Evolutionary conservation across 2,329 filamentous ascomycete species (phyloP), one percentile per base, ranked within the genome.

Genomic region (Aspergillus neotritici): DNA sequence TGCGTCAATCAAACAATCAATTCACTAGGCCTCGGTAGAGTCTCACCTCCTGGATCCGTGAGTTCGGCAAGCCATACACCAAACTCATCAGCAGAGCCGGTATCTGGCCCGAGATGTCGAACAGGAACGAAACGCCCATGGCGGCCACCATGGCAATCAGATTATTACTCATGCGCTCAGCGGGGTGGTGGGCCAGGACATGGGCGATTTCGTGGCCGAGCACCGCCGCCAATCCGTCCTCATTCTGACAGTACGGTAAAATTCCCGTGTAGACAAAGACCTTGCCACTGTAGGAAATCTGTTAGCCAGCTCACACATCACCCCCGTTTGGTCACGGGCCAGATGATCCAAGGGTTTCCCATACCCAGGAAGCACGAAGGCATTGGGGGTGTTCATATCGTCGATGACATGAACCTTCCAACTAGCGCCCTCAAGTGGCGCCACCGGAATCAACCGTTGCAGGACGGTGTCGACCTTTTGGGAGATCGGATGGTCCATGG

Each of bases 201-300:
- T 83, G 80, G 3, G 78, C 77, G 53, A 83, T 82, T 55, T 83
- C 80, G 56, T 83, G 80, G 0, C 77, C 77, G 13, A 83, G 57
- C 0, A 83, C 78, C 1, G 79, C 76, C 5, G 80, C 80, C 12
- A 83, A 62, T 0, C 78, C 77, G 52, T 80, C 73, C 30, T 82
- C 78, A 33, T 72, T 70, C 34, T 65, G 47, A 48, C 77, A 80
- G 16, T 82, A 62, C 3, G 76, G 74, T 11, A 83, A 54, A 8
- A 83, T 80, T 2, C 80, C 80, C 2, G 77, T 76, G 53, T 80
- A 82, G 1, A 83, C 79, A 51, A 83, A 83, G 1, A 83, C 79
- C 52, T 82, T 82, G 5, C 79, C 79, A 4, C 72, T 71, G 41
- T 36, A 39, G 9, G 37, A 16, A 10, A 42, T 9, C 16, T 9